Evolutionary conservation across 2,329 filamentous ascomycete species (phyloP).

Genomic region (Phyllosticta paracitricarpa): DNA sequence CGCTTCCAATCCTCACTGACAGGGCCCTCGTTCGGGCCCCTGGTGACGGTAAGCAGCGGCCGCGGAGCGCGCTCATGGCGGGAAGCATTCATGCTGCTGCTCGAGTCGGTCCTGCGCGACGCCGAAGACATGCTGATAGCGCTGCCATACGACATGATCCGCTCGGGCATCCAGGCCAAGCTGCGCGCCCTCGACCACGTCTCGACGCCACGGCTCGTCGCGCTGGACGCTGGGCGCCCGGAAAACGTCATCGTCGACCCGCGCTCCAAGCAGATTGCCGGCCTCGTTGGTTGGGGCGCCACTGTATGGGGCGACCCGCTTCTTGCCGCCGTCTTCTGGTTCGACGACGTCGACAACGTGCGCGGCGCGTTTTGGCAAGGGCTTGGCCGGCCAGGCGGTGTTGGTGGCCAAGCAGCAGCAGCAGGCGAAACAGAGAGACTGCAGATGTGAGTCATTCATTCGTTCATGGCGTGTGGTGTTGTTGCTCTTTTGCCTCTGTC

Average conservation of each 20-base stretch:
- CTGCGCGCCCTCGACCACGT: constrained; percentile 40
- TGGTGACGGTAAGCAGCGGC: constrained; percentile 37
- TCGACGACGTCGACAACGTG: neutral
- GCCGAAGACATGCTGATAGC: constrained; percentile 50
- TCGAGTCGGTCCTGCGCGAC: constrained; percentile 46
- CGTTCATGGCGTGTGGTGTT: too few relatives aligned
- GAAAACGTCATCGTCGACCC: constrained; percentile 44
- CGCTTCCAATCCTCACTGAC: constrained; percentile 35
- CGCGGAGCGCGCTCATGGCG: constrained; percentile 42
- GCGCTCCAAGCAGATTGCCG: constrained; percentile 37
- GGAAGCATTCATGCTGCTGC: constrained; percentile 41
- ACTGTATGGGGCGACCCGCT: constrained; percentile 48
- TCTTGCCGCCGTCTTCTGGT: constrained; percentile 39
- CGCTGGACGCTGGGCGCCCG: constrained; percentile 39
- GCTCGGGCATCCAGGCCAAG: constrained; percentile 32
- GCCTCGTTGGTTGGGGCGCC: constrained; percentile 43
- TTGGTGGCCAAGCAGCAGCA: constrained; percentile 6
- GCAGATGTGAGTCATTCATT: constrained; percentile 29
- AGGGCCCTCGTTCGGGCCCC: constrained; percentile 41
- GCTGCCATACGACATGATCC: constrained; percentile 46
- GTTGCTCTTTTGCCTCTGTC: too few relatives aligned
- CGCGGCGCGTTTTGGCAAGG: constrained; percentile 32
- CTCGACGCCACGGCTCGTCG: constrained; percentile 40
- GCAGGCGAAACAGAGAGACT: constrained; percentile 26
- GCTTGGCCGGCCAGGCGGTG: constrained; percentile 26